Evolutionary conservation across 768 basidiomycete genomes (phyloP), one percentile per base, ranked within the genome.

Genomic region (Pleurotus platypus): DNA sequence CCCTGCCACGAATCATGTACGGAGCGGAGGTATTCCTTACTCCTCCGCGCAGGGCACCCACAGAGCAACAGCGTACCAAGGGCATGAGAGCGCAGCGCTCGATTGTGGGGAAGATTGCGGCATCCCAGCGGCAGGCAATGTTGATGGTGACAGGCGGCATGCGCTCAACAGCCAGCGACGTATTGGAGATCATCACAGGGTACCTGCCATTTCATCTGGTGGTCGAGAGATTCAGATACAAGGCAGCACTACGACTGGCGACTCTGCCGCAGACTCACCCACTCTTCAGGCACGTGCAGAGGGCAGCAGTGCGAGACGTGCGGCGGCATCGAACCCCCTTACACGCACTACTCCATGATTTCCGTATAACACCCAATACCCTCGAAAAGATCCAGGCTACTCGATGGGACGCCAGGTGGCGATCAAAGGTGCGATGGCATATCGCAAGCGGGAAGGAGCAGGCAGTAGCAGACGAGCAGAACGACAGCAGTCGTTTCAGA

Each of bases 231-330:
- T 20, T 48, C 11, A 42, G 60, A 2, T 51, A 63, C 47, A 57
- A 53, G 15, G 63, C 65, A n/a, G 61, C 61, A 6, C 15, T 63
- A 7, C 53, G 65, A 4, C 47, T 66, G 5, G 58, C 63, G 6
- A 64, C 66, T 2, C 61, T 68, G 9, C 64, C 65, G n/a, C 30
- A 42, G 8, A 39, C 51, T 3, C 59, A 69, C 61, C 69, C 69
- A 13, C 54, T 70, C 2, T 39, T 57, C 55, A 55, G 3, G 26
- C 26, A 27, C 7, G 26, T 27, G 26, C 26, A 27, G 26, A 27
- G 39, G 9, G 53, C 56, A 49, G 57, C 54, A 18, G 7, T 27
- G 18, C 27, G 26, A 18, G 47, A 60, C 9, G 58, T 62, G 7
- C 39, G 51, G 43, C 4, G 22, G 26, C 60, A 61, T 26, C 46